Evolutionary conservation across 495 filamentous ascomycete genomes (phyloP).

Genomic region (Neurospora sp.): DNA sequence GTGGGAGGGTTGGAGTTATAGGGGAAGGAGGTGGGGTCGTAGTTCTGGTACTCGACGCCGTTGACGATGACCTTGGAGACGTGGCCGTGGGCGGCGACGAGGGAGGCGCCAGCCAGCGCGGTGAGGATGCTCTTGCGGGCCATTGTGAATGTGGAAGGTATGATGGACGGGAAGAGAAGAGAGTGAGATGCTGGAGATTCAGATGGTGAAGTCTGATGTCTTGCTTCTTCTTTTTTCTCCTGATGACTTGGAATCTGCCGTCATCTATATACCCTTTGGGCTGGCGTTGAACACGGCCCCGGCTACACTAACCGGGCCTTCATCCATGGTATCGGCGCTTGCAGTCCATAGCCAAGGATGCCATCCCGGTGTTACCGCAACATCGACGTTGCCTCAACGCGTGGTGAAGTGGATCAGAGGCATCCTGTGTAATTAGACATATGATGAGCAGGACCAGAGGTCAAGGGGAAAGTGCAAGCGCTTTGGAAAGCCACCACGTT

Average conservation of each 20-base stretch:
- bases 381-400: not conserved
- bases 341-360: not conserved
- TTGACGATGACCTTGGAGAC: constrained; percentile 50
- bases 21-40: constrained; percentile 30
- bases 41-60: constrained; percentile 39
- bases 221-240: not conserved
- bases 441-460: not conserved
- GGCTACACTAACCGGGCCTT: not conserved
- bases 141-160: constrained; percentile 6
- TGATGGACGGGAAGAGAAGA: not conserved
- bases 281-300: not conserved
- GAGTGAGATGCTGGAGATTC: not conserved
- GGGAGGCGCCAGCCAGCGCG: constrained; percentile 39
- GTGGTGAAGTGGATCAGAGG: constrained; percentile 5
- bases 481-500: not conserved
- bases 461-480: not conserved
- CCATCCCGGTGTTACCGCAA: not conserved
- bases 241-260: not conserved
- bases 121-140: constrained; percentile 23
- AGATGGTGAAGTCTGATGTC: not conserved
- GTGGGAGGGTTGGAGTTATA: constrained; percentile 35
- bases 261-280: constrained; percentile 5
- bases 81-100: constrained; percentile 52
- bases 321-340: constrained; percentile 1
- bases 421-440: not conserved